These are phyloP conservation scores for Boletus barrowsii DNA, from an alignment of 768 basidiomycete species.

Conservation along the genomic window DNA sequence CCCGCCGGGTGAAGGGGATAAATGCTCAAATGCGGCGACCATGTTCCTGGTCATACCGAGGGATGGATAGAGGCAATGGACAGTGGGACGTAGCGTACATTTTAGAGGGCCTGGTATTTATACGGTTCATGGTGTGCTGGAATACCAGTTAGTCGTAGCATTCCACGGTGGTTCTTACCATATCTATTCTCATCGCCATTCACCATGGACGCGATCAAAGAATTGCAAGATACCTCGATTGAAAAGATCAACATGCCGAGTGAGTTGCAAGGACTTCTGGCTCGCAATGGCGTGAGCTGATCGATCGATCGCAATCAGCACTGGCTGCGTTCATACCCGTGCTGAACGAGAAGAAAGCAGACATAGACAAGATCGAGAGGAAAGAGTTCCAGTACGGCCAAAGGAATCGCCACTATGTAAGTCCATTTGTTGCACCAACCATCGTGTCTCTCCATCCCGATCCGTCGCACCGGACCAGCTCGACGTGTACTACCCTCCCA, in stretches of 20 bases:
- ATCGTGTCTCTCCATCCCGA: neutral
- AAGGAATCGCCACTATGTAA: constrained; percentile 39
- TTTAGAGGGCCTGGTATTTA: neutral
- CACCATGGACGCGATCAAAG: constrained; percentile 38
- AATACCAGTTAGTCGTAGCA: neutral
- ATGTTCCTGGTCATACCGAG: constrained; percentile 10
- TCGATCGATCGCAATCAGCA: constrained; percentile 34
- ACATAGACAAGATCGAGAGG: constrained; percentile 46
- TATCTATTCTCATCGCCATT: neutral
- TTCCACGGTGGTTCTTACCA: too few species aligned
- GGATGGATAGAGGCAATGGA: too few species aligned
- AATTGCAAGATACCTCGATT: constrained; percentile 30
- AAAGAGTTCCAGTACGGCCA: constrained; percentile 57
- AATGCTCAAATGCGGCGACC: constrained; percentile 7
- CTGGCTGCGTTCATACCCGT: constrained; percentile 47
- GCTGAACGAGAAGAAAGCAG: constrained; percentile 43
- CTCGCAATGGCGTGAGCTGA: neutral
- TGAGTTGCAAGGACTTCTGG: constrained; percentile 17
- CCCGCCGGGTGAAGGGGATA: neutral
- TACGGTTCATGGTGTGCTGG: neutral
- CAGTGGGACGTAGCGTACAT: neutral
- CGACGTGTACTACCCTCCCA: constrained; percentile 61
- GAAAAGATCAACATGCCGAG: constrained; percentile 34
- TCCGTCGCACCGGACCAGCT: constrained; percentile 38
- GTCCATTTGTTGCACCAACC: neutral